Conservation (phyloP, 2,329 filamentous ascomycete species). For the Epichloe baconii region DNA sequence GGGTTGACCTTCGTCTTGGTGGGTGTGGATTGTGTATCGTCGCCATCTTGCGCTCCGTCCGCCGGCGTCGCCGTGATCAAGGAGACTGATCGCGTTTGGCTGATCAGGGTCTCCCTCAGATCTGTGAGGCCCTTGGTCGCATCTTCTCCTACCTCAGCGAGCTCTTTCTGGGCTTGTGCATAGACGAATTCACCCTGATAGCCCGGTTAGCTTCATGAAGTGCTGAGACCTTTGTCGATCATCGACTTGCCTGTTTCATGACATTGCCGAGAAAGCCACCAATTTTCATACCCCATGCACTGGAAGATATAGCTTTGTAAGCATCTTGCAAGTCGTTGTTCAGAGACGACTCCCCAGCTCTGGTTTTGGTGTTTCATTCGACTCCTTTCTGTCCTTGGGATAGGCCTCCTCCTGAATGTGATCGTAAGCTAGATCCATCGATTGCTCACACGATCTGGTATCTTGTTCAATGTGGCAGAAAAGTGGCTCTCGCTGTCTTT, state of each 20-base stretch:
- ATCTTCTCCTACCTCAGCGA: constrained; percentile 64
- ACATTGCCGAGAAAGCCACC: constrained; percentile 83
- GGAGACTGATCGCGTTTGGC: constrained; percentile 60
- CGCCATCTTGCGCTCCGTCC: constrained; percentile 18
- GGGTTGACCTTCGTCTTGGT: constrained; percentile 25
- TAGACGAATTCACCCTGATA: constrained; percentile 65
- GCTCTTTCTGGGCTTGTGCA: constrained; percentile 76
- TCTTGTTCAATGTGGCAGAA: neutral
- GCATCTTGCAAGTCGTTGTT: constrained; percentile 89
- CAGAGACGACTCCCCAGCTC: constrained; percentile 40
- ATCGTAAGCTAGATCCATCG: constrained; percentile 95
- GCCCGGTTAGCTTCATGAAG: constrained; percentile 2
- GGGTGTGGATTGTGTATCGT: constrained; percentile 32
- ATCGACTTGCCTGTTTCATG: constrained; percentile 63
- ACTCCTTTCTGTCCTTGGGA: constrained; percentile 40
- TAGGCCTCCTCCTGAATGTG: constrained; percentile 81
- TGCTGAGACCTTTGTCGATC: neutral
- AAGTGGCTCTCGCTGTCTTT: neutral
- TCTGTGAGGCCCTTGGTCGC: constrained; percentile 69
- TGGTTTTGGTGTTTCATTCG: constrained; percentile 26
- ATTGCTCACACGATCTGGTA: neutral
- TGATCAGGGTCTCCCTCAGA: constrained; percentile 54
- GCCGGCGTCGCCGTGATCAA: constrained; percentile 33
- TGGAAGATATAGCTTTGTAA: constrained; percentile 83
- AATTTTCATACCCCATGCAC: constrained; percentile 79